A percentile compares a stretch with the other conserved stretches of the same genome.
Conservation (phyloP, 2,329 filamentous ascomycete species). For the Nemania diffusa region DNA sequence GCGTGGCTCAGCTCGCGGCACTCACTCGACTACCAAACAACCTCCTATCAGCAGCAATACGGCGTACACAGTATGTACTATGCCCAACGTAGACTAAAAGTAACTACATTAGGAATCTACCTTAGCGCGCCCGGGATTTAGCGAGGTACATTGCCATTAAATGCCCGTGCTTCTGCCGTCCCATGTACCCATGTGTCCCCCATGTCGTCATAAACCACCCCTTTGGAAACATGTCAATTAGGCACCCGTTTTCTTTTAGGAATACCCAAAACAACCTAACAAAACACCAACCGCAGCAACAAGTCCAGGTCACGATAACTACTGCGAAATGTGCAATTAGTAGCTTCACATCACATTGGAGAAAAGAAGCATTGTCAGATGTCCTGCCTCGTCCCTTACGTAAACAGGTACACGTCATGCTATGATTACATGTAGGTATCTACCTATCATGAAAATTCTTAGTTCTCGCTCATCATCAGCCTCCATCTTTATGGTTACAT, state of each 20-base stretch:
- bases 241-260: not conserved
- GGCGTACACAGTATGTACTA: too few relatives aligned
- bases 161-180: conserved; percentile 18
- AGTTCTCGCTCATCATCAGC: not conserved
- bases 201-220: not conserved
- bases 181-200: not conserved
- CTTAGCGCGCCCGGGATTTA: not conserved
- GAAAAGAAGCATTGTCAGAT: not conserved
- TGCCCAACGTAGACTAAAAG: too few relatives aligned
- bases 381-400: too few relatives aligned
- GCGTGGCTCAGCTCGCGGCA: too few relatives aligned
- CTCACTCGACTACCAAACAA: too few relatives aligned
- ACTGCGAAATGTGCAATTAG: conserved; percentile 10
- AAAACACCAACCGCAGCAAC: conserved; percentile 4
- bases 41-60: too few relatives aligned
- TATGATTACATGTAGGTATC: too few relatives aligned
- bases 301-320: conserved; percentile 10
- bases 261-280: not conserved
- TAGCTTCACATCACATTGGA: not conserved
- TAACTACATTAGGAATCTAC: too few relatives aligned
- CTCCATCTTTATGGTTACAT: not conserved
- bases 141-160: not conserved
- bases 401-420: too few relatives aligned
- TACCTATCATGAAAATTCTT: not conserved
- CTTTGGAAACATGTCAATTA: not conserved